Percentiles rank a stretch among this genome's conserved stretches.
Evolutionary conservation across 129 eudicot genomes (phyloP).

Genomic region (Artemisia tridentata): DNA sequence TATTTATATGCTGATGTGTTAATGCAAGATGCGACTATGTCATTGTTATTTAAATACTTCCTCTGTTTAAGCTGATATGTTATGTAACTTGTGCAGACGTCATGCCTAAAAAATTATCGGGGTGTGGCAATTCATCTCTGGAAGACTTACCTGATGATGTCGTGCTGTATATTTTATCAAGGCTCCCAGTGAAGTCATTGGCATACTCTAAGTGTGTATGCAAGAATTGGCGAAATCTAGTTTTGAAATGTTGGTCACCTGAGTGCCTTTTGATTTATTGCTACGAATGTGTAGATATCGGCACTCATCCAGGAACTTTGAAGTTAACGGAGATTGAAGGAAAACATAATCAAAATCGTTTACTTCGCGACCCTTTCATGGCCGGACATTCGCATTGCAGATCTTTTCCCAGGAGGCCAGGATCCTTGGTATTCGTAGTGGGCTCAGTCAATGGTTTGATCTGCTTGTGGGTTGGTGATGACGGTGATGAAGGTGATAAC

Average conservation of each 20-base stretch:
- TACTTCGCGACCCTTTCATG: background rate
- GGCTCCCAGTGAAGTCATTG: background rate
- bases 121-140: background rate
- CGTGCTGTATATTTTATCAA: background rate
- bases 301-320: background rate
- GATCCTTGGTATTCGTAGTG: background rate
- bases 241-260: background rate
- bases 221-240: background rate
- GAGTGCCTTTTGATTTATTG: background rate
- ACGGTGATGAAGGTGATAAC: background rate
- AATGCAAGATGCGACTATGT: too few relatives aligned
- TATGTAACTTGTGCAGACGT: too few relatives aligned
- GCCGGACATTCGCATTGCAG: background rate
- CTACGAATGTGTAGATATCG: background rate
- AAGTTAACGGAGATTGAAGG: background rate
- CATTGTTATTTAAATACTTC: too few relatives aligned
- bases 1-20: too few relatives aligned
- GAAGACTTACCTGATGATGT: background rate
- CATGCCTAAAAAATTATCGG: too few relatives aligned
- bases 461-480: conserved; percentile 24
- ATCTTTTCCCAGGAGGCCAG: background rate
- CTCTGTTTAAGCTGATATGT: too few relatives aligned
- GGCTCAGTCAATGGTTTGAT: conserved; percentile 43
- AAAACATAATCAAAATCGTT: background rate
- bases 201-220: background rate